These are phyloP conservation scores for Diplodia scrobiculata DNA, from an alignment of 2,329 filamentous ascomycete species.

Conservation along the genomic window DNA sequence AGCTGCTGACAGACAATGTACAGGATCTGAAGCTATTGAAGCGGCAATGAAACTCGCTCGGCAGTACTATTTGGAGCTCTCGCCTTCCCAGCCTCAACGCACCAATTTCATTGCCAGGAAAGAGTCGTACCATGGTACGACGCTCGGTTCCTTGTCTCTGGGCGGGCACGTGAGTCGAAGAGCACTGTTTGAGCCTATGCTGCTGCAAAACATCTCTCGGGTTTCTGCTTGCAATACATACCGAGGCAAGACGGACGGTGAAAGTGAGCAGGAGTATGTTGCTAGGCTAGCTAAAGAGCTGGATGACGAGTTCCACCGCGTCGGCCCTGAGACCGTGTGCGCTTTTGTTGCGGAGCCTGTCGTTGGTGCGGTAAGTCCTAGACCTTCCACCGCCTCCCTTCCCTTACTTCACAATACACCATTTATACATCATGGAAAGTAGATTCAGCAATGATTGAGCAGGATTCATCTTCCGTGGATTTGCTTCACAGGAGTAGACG, in stretches of 20 bases:
- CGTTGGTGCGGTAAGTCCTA: slow-evolving; percentile 64
- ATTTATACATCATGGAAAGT: not conserved
- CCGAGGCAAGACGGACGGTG: slow-evolving; percentile 55
- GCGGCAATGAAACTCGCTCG: slow-evolving; percentile 67
- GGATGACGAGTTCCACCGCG: slow-evolving; percentile 64
- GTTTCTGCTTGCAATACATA: slow-evolving; percentile 71
- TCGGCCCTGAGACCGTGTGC: slow-evolving; percentile 67
- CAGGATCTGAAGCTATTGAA: slow-evolving; percentile 69
- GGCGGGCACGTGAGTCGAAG: slow-evolving; percentile 65
- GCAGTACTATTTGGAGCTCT: slow-evolving; percentile 66
- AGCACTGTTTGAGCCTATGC: slow-evolving; percentile 62
- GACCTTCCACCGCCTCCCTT: not conserved
- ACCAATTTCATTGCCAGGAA: slow-evolving; percentile 65
- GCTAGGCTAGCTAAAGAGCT: slow-evolving; percentile 64
- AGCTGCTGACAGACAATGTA: not conserved
- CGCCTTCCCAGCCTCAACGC: slow-evolving; percentile 55
- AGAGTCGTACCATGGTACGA: slow-evolving; percentile 71
- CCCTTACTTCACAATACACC: not conserved
- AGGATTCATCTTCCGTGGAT: too few relatives aligned
- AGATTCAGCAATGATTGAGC: not conserved
- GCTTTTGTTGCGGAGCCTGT: slow-evolving; percentile 75
- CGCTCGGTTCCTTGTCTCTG: slow-evolving; percentile 66
- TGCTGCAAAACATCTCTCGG: slow-evolving; percentile 59
- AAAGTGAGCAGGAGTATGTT: slow-evolving; percentile 64
- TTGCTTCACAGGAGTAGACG: too few relatives aligned